Evolutionary conservation across 768 basidiomycete species (phyloP), one percentile per base, ranked within the genome.

Genomic region (Roridomyces roridus): DNA sequence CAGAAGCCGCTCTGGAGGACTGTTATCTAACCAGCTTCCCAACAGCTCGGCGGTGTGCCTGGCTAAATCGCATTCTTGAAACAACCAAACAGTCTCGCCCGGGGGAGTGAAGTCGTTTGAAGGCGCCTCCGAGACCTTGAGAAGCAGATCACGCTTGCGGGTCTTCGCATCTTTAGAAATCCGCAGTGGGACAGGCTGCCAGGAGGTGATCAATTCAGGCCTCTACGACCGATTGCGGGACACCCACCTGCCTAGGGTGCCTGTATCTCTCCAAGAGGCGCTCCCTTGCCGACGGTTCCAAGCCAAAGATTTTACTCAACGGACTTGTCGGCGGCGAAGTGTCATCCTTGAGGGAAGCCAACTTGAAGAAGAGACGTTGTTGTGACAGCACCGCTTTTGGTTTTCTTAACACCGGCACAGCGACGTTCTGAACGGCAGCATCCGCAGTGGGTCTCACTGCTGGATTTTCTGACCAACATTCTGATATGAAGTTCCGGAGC

Each of bases 21-120:
- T 85, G 44, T 81, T 83, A 0, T 80, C 78, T 51, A 96, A 73
- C 0, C 91, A 82, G 65, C 94, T 85, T 11, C 82, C 80, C 15
- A 96, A 76, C 9, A 95, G 63, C 39, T 78, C 74, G 0, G 94
- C 93, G 65, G 93, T 93, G 21, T 88, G 88, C 51, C 82, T 82
- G 3, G 88, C 94, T 34, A 93, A 85, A 53, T 85, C 87, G 71
- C 93, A 94, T 68, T 96, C 94, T 61, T 94, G 87, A 63, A 91
- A 85, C 46, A 96, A 71, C 17, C 91, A 79, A 12, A 94, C 90
- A 64, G 96, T 92, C 63, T 96, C 94, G 39, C 94, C 92, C 20
- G 74, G 82, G 0, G 92, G 87, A 29, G 94, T 82, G 36, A 85
- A 71, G 36, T 20, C 39, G 18, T 65, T 63, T 26, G 60, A 65